Conservation (phyloP, 1,284 basidiomycete genomes). For the Sphaerobolus stellatus region DNA sequence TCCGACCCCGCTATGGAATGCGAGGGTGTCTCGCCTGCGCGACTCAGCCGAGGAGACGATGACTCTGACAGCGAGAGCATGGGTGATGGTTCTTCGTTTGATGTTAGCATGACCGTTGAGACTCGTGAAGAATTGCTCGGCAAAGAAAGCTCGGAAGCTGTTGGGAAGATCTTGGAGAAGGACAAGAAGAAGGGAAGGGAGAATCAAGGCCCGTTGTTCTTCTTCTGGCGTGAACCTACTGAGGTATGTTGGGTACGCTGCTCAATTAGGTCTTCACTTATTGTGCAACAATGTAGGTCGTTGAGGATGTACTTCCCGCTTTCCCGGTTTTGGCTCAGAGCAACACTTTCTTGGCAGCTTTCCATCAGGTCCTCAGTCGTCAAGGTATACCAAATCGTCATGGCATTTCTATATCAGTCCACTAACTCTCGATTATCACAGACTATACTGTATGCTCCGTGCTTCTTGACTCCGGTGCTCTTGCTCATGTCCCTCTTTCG, state of each 20-base stretch:
- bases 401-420: neutral
- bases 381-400: neutral
- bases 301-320: neutral
- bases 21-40: conserved; percentile 27
- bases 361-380: neutral
- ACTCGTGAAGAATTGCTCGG: conserved; percentile 35
- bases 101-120: conserved; percentile 24
- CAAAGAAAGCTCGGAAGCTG: conserved; percentile 26
- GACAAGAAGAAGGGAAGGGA: conserved; percentile 27
- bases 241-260: neutral
- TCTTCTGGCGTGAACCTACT: neutral
- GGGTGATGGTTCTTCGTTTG: neutral
- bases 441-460: neutral
- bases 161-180: conserved; percentile 41
- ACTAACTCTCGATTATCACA: neutral
- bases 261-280: neutral
- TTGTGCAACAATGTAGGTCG: conserved; percentile 2
- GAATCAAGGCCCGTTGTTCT: neutral
- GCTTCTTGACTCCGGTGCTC: conserved; percentile 11
- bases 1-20: conserved; percentile 23
- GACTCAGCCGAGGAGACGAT: neutral
- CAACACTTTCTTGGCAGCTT: neutral
- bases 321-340: neutral
- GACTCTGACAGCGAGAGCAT: neutral
- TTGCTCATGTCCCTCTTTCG: conserved; percentile 1